Conservation (phyloP, 2,329 filamentous ascomycete genomes). For the Phoma sp. region DNA sequence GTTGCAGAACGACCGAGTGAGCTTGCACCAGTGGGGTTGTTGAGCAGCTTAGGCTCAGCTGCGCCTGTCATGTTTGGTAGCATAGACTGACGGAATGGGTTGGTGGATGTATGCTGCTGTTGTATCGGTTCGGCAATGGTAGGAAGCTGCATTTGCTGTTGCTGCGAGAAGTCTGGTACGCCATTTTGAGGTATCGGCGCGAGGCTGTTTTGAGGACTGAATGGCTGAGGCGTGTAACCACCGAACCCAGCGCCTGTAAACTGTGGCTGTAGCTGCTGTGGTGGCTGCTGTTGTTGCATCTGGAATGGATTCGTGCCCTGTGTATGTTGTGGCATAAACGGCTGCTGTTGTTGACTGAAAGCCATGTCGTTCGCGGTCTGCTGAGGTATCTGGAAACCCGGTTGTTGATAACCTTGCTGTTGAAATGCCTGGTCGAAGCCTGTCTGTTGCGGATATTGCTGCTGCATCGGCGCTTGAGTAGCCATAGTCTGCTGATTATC, state of each 20-base stretch:
- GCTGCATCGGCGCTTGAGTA: slow-evolving; percentile 41
- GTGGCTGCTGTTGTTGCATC: slow-evolving; percentile 66
- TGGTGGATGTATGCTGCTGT: slow-evolving; percentile 69
- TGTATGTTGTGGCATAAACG: slow-evolving; percentile 65
- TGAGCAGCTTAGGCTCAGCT: slow-evolving; percentile 39
- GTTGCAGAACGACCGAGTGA: slow-evolving; percentile 69
- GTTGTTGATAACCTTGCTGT: slow-evolving; percentile 26
- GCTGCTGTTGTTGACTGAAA: slow-evolving; percentile 40
- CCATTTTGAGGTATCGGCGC: slow-evolving; percentile 59
- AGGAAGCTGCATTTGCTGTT: slow-evolving; percentile 37
- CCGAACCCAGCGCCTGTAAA: slow-evolving; percentile 83
- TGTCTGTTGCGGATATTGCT: slow-evolving; percentile 43
- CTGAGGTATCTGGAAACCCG: slow-evolving; percentile 49
- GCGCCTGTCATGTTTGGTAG: slow-evolving; percentile 53
- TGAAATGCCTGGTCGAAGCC: slow-evolving; percentile 31
- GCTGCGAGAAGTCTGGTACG: slow-evolving; percentile 53
- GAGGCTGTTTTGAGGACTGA: slow-evolving; percentile 51
- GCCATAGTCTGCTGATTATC: slow-evolving; percentile 47
- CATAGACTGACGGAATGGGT: slow-evolving; percentile 94
- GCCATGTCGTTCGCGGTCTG: slow-evolving; percentile 41
- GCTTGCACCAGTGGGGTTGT: slow-evolving; percentile 45
- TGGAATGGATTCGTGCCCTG: slow-evolving; percentile 89
- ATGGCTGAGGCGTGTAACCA: slow-evolving; percentile 74
- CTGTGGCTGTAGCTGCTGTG: slow-evolving; percentile 60
- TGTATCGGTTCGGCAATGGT: slow-evolving; percentile 52